Evolutionary conservation across 345 rosid species (phyloP).

Genomic region (Microthlaspi erraticum): DNA sequence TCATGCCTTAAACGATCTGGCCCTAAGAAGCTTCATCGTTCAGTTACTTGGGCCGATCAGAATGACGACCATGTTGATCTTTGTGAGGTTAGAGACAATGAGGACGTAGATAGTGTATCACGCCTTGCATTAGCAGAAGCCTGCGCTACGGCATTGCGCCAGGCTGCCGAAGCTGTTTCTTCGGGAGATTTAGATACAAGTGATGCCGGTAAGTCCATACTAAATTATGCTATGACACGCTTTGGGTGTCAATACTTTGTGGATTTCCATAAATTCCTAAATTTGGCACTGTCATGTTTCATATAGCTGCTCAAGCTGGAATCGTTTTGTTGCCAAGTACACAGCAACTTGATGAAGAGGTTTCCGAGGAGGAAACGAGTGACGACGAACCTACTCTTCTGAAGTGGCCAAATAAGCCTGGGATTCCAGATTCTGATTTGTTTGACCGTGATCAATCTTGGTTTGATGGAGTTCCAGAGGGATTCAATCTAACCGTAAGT

Average conservation of each 20-base stretch:
- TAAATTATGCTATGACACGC: slow-evolving; percentile 1
- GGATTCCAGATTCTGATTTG: slow-evolving; percentile 54
- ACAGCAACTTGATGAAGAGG: slow-evolving; percentile 47
- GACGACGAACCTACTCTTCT: slow-evolving; percentile 54
- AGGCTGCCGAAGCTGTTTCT: slow-evolving; percentile 78
- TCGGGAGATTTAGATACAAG: slow-evolving; percentile 56
- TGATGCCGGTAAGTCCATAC: slow-evolving; percentile 60
- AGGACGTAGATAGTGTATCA: slow-evolving; percentile 45
- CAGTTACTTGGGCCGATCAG: slow-evolving; percentile 95
- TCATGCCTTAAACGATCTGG: slow-evolving; percentile 70
- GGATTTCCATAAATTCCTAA: slow-evolving; percentile 11
- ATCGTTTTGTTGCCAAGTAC: slow-evolving; percentile 62
- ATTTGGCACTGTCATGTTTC: slow-evolving; percentile 21
- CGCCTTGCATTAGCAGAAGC: slow-evolving; percentile 77
- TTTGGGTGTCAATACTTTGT: slow-evolving; percentile 16
- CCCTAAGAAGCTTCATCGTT: slow-evolving; percentile 54
- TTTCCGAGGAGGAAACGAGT: slow-evolving; percentile 28
- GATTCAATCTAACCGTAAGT: slow-evolving; percentile 74
- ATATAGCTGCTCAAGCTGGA: slow-evolving; percentile 73
- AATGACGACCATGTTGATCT: slow-evolving; percentile 53
- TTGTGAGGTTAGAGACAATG: slow-evolving; percentile 57
- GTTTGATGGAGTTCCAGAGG: slow-evolving; percentile 86
- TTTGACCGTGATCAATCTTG: slow-evolving; percentile 85
- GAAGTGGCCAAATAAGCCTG: slow-evolving; percentile 76
- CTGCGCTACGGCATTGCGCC: slow-evolving; percentile 72